Conservation (phyloP, 768 basidiomycete genomes). For the Mrakia gelida region DNA sequence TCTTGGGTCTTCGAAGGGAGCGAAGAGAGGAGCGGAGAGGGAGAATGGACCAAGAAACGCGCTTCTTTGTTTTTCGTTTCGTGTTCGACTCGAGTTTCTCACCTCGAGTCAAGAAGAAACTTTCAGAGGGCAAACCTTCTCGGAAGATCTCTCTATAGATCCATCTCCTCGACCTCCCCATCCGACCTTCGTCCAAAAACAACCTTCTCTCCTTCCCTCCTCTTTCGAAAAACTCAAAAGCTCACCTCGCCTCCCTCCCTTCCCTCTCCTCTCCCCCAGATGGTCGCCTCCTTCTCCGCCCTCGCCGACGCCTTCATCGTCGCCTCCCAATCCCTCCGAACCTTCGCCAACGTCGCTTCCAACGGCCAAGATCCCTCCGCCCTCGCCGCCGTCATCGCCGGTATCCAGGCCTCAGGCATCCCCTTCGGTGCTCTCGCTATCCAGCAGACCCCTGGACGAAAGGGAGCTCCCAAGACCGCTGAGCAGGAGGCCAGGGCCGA, state of each 20-base stretch:
- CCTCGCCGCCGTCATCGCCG: slow-evolving; percentile 5
- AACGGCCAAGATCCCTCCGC: slow-evolving; percentile 38
- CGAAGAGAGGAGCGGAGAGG: not conserved
- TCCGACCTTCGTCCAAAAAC: too few relatives aligned
- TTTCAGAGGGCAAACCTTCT: too few relatives aligned
- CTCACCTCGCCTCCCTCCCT: not conserved
- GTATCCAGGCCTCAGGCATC: slow-evolving; percentile 8
- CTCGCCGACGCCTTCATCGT: slow-evolving; percentile 43
- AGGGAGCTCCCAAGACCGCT: not conserved
- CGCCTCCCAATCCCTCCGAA: slow-evolving; percentile 40
- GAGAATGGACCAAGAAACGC: too few relatives aligned
- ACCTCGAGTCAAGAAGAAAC: too few relatives aligned
- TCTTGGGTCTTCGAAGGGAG: not conserved
- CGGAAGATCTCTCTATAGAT: too few relatives aligned
- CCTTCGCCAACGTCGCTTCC: slow-evolving; percentile 37
- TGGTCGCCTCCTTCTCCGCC: slow-evolving; percentile 26
- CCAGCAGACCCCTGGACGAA: not conserved
- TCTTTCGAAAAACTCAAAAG: not conserved
- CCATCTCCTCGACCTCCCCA: too few relatives aligned
- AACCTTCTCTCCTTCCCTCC: too few relatives aligned
- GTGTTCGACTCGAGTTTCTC: too few relatives aligned
- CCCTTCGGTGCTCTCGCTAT: not conserved
- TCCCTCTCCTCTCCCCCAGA: not conserved
- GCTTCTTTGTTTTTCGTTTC: too few relatives aligned
- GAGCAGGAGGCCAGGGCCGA: slow-evolving; percentile 34